phyloP scores from a whole-genome alignment of 1,284 basidiomycete species.

The Xerocomus amazonicus region DNA sequence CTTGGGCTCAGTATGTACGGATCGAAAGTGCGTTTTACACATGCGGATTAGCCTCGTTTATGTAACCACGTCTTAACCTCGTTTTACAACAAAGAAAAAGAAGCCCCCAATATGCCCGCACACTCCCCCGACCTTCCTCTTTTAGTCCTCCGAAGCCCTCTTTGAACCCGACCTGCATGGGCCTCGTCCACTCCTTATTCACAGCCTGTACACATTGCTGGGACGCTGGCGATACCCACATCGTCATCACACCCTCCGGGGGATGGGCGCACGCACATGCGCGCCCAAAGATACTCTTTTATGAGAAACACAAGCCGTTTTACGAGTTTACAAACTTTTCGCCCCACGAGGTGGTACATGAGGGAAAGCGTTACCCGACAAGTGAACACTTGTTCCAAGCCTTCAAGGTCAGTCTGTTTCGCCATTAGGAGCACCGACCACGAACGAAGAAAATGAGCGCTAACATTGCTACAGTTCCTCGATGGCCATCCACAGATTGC shows the following conservation, averaged over 20 bases:
- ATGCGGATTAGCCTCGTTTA: not conserved
- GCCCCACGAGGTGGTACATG: slow-evolving; percentile 52
- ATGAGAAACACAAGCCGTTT: slow-evolving; percentile 54
- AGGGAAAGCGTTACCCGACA: slow-evolving; percentile 57
- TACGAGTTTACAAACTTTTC: slow-evolving; percentile 70
- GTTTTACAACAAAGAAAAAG: slow-evolving; percentile 4
- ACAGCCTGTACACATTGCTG: slow-evolving; percentile 22
- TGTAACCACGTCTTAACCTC: slow-evolving; percentile 11
- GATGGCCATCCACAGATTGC: slow-evolving; percentile 32
- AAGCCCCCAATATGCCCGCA: slow-evolving; percentile 19
- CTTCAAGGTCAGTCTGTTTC: slow-evolving; percentile 46
- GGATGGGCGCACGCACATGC: slow-evolving; percentile 26
- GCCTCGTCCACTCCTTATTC: slow-evolving; percentile 15
- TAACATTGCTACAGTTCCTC: slow-evolving; percentile 25
- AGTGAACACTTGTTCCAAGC: slow-evolving; percentile 69
- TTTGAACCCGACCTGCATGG: slow-evolving; percentile 12
- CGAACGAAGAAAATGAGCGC: slow-evolving; percentile 5
- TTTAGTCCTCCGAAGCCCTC: not conserved
- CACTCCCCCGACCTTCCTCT: not conserved
- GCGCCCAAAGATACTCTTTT: slow-evolving; percentile 47
- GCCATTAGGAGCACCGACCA: too few relatives aligned
- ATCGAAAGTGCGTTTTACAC: too few relatives aligned
- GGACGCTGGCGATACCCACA: slow-evolving; percentile 29
- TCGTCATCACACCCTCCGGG: slow-evolving; percentile 23
- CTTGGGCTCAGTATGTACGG: too few relatives aligned